A percentile compares a stretch with the other conserved stretches of the same genome.
Evolutionary conservation across 2,329 filamentous ascomycete genomes (phyloP).

Genomic region (Pseudohalonectria lignicola): DNA sequence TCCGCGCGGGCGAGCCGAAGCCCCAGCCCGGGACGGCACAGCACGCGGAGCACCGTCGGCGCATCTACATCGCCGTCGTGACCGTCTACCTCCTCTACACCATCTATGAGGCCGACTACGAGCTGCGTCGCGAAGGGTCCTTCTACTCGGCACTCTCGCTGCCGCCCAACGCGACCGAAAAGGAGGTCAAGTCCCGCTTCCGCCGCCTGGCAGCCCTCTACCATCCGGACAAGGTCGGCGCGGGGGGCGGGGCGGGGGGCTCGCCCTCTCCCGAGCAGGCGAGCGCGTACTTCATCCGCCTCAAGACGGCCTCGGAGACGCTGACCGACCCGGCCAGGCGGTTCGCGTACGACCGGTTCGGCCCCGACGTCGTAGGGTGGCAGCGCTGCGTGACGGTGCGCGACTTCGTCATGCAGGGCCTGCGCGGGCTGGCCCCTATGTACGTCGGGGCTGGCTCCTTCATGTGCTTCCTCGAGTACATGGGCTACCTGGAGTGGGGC

Average conservation of each 20-base stretch:
- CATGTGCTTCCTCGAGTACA: constrained; percentile 49
- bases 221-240: constrained; percentile 75
- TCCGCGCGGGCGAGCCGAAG: constrained; percentile 78
- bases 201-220: constrained; percentile 58
- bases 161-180: constrained; percentile 56
- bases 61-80: constrained; percentile 76
- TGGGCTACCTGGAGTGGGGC: constrained; percentile 59
- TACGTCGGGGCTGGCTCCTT: constrained; percentile 45
- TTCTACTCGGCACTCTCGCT: constrained; percentile 75
- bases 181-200: constrained; percentile 74
- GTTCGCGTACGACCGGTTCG: constrained; percentile 86
- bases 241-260: constrained; percentile 23
- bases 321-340: constrained; percentile 65
- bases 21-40: constrained; percentile 59
- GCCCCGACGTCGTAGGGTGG: constrained; percentile 59
- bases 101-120: constrained; percentile 82
- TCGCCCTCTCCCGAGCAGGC: constrained; percentile 17
- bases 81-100: constrained; percentile 80
- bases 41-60: constrained; percentile 63
- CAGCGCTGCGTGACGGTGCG: constrained; percentile 53
- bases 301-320: constrained; percentile 76
- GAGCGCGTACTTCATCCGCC: constrained; percentile 58
- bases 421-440: constrained; percentile 44
- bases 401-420: constrained; percentile 62
- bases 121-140: constrained; percentile 58